A percentile compares a stretch with the other conserved stretches of the same genome.
Evolutionary conservation across 805 yeast species (phyloP).

Genomic region (Yarrowia osloensis): DNA sequence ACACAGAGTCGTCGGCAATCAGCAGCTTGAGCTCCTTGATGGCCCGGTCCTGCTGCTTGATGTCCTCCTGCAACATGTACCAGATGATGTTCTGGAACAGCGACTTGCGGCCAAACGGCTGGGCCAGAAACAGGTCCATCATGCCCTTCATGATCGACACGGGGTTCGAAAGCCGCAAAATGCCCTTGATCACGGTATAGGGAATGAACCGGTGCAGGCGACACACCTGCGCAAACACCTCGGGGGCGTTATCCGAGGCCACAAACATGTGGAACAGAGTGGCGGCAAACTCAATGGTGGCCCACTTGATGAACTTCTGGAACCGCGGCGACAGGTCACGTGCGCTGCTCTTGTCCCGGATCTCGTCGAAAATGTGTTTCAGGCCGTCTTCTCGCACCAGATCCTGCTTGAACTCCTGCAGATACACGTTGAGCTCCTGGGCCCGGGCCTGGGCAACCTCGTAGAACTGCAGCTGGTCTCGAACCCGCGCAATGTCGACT

Average conservation of each 20-base stretch:
- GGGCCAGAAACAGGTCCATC: conserved; percentile 81
- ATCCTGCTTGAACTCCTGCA: conserved; percentile 60
- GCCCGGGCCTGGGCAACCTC: conserved; percentile 64
- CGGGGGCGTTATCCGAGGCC: conserved; percentile 79
- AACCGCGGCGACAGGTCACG: conserved; percentile 66
- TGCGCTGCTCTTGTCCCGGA: conserved; percentile 56
- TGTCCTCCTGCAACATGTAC: conserved; percentile 72
- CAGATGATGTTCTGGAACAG: conserved; percentile 74
- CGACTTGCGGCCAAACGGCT: conserved; percentile 67
- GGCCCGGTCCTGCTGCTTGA: conserved; percentile 60
- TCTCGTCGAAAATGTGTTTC: conserved; percentile 61
- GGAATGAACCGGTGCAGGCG: conserved; percentile 79
- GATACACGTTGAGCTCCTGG: conserved; percentile 53
- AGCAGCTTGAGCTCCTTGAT: conserved; percentile 51
- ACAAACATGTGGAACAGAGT: conserved; percentile 78
- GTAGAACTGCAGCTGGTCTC: conserved; percentile 72
- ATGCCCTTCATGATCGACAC: conserved; percentile 76
- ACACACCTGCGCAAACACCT: conserved; percentile 67
- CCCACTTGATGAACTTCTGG: conserved; percentile 74
- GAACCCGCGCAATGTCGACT: conserved; percentile 61
- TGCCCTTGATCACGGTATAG: conserved; percentile 71
- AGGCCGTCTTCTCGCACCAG: conserved; percentile 59
- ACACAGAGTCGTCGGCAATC: conserved; percentile 36
- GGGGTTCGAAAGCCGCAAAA: conserved; percentile 83
- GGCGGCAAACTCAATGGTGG: conserved; percentile 79